Evolutionary conservation across 2,329 filamentous ascomycete genomes (phyloP).

Genomic region (Aspergillus ochraceoroseus): DNA sequence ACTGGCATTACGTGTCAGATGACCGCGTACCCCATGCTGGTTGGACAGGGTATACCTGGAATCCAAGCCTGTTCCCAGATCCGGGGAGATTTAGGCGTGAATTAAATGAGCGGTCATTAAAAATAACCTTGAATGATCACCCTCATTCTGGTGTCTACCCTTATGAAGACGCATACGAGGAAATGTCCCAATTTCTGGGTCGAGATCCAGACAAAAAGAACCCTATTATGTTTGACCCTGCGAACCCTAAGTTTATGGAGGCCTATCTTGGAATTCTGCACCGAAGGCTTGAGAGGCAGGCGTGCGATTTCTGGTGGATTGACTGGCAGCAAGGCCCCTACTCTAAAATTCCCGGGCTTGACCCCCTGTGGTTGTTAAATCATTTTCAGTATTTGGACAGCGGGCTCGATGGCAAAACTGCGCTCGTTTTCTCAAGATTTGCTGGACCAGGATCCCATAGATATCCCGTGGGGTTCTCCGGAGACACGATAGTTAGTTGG

Average conservation of each 20-base stretch:
- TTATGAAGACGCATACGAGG: constrained; percentile 54
- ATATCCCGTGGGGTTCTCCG: constrained; percentile 62
- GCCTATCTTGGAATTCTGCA: constrained; percentile 58
- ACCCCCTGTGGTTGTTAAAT: constrained; percentile 62
- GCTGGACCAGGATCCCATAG: constrained; percentile 60
- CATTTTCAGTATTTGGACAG: constrained; percentile 60
- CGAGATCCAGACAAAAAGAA: constrained; percentile 49
- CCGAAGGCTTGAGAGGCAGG: constrained; percentile 52
- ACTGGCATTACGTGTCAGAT: constrained; percentile 57
- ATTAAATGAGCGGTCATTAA: constrained; percentile 51
- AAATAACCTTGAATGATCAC: constrained; percentile 58
- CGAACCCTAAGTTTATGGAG: constrained; percentile 51
- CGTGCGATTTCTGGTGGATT: constrained; percentile 62
- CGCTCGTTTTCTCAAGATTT: constrained; percentile 58
- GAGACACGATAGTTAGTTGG: constrained; percentile 58
- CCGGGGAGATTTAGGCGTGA: constrained; percentile 50
- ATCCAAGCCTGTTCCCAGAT: constrained; percentile 54
- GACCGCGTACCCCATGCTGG: constrained; percentile 47
- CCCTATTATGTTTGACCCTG: constrained; percentile 55
- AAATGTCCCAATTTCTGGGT: constrained; percentile 51
- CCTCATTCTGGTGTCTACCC: constrained; percentile 55
- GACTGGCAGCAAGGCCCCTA: constrained; percentile 62
- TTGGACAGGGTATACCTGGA: constrained; percentile 62
- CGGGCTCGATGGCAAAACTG: constrained; percentile 38
- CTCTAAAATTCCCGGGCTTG: constrained; percentile 54